Conservation (phyloP, 108 stramenopile species). For the Discostella stelligeroides region DNA sequence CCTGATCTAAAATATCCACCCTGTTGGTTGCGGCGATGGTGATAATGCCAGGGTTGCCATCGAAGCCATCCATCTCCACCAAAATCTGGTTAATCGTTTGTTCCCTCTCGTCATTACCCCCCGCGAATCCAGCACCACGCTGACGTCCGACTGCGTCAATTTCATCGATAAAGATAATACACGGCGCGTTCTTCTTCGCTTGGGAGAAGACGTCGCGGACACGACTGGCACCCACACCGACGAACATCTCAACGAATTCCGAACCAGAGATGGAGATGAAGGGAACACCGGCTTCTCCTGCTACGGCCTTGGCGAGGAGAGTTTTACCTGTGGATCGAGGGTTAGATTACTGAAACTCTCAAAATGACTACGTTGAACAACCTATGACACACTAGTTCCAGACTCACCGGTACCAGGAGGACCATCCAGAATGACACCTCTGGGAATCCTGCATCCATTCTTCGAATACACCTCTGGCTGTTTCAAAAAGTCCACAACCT, state of each 20-base stretch:
- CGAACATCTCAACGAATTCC: conserved; percentile 97
- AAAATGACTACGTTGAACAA: too few species aligned
- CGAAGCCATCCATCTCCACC: conserved; percentile 98
- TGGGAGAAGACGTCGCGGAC: conserved; percentile 93
- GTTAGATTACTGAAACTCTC: neutral
- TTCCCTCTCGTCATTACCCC: conserved; percentile 96
- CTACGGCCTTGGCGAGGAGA: conserved; percentile 96
- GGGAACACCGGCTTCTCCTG: conserved; percentile 97
- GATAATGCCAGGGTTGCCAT: conserved; percentile 94
- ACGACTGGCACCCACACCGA: conserved; percentile 93
- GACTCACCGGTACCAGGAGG: conserved; percentile 85
- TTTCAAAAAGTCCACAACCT: conserved; percentile 98
- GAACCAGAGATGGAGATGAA: conserved; percentile 92
- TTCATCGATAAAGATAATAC: conserved; percentile 99
- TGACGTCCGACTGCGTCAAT: conserved; percentile 96
- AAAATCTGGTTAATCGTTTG: conserved; percentile 99
- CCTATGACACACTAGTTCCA: too few species aligned
- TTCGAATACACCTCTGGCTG: conserved; percentile 89
- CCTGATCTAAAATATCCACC: conserved; percentile 94
- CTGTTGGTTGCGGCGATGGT: conserved; percentile 98
- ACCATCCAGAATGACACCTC: conserved; percentile 82
- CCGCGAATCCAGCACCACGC: conserved; percentile 87
- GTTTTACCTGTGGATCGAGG: conserved; percentile 87
- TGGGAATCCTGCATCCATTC: conserved; percentile 88
- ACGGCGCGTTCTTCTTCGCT: conserved; percentile 91